Evolutionary conservation across 108 stramenopile species (phyloP).

Genomic region (Schizochytrium sp.): DNA sequence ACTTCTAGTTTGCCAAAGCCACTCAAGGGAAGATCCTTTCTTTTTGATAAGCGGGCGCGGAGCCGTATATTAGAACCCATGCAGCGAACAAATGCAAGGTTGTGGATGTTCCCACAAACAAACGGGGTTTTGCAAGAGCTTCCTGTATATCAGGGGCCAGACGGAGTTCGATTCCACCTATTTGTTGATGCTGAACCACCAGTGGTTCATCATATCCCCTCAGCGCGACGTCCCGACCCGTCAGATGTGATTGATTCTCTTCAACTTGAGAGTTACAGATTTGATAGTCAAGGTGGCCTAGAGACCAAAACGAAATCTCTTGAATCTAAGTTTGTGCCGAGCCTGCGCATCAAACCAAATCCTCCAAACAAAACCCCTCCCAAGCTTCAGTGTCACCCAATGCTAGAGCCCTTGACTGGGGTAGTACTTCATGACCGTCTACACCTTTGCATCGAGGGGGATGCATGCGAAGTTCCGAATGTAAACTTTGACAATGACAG

Average conservation of each 20-base stretch:
- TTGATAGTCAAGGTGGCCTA: not conserved
- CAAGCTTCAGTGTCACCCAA: not conserved
- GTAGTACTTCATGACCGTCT: not conserved
- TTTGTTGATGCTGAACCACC: slow-evolving; percentile 29
- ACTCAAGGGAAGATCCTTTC: not conserved
- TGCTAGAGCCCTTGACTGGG: slow-evolving; percentile 11
- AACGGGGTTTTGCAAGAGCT: slow-evolving; percentile 22
- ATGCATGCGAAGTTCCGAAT: not conserved
- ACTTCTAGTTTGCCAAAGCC: not conserved
- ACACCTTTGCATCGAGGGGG: not conserved
- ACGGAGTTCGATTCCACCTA: slow-evolving; percentile 44
- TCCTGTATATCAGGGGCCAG: slow-evolving; percentile 9
- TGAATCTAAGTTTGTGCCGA: not conserved
- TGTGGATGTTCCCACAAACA: slow-evolving; percentile 40
- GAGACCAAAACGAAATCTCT: not conserved
- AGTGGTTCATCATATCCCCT: not conserved
- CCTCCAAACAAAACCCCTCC: not conserved
- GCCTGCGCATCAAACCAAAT: not conserved
- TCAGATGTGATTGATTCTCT: slow-evolving; percentile 32
- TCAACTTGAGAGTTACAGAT: not conserved
- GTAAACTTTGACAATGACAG: not conserved
- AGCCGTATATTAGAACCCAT: not conserved
- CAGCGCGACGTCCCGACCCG: slow-evolving; percentile 32
- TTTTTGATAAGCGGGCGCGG: not conserved
- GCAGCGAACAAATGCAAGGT: not conserved